Percentiles rank a stretch among this genome's conserved stretches.
These are phyloP conservation scores for Zoysia matrella DNA, from an alignment of 202 grass and related monocot species.

Conservation along the genomic window DNA sequence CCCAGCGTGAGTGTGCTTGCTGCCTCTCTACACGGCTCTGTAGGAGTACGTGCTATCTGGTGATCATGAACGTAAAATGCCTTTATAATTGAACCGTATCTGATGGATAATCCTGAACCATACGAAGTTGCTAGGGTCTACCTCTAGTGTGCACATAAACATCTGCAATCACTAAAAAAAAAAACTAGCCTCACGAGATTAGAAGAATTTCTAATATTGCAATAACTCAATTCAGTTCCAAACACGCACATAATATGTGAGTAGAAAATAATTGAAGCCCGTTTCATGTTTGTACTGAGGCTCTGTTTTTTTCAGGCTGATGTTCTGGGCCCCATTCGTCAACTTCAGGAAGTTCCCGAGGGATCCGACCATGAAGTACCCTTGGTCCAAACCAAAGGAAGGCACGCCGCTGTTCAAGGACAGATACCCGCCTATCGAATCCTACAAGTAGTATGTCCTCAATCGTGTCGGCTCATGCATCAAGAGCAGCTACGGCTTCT, in stretches of 20 bases:
- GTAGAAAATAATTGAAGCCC: not conserved
- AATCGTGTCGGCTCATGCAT: not conserved
- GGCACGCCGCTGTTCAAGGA: slow-evolving; percentile 62
- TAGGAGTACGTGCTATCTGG: not conserved
- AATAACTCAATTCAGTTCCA: not conserved
- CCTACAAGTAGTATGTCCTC: slow-evolving; percentile 2
- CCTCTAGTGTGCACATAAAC: not conserved
- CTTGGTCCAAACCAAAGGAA: slow-evolving; percentile 90
- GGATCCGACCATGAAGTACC: slow-evolving; percentile 88
- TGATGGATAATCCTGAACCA: not conserved
- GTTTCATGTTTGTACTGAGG: not conserved
- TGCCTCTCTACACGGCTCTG: not conserved
- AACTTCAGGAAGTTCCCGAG: slow-evolving; percentile 95
- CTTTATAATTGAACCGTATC: not conserved
- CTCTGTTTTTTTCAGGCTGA: slow-evolving; percentile 44
- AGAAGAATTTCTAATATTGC: not conserved
- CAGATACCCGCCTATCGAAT: slow-evolving; percentile 54
- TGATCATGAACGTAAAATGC: not conserved
- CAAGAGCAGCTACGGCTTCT: slow-evolving; percentile 18
- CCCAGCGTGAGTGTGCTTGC: slow-evolving; percentile 54
- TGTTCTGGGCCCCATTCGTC: slow-evolving; percentile 87
- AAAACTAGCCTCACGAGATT: not conserved
- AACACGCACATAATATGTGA: not conserved
- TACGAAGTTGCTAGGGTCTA: too few relatives aligned
- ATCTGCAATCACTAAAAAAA: too few relatives aligned